phyloP scores from a whole-genome alignment of 2,329 filamentous ascomycete genomes.

The Fusarium temperatum region DNA sequence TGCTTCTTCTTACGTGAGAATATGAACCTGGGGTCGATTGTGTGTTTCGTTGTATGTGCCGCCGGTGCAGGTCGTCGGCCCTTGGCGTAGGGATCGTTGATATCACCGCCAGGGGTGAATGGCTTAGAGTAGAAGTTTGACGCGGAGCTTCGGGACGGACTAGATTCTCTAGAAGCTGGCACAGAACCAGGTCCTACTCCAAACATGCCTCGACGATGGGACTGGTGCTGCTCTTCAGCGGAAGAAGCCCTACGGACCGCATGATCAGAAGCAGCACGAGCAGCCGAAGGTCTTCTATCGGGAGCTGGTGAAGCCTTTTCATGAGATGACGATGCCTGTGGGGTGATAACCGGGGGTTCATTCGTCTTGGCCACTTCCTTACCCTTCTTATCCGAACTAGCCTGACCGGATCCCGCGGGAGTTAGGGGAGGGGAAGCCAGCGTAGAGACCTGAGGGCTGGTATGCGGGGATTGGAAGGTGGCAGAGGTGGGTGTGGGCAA shows the following conservation, averaged over 20 bases:
- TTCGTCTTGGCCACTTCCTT: conserved; percentile 51
- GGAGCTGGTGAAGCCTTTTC: conserved; percentile 57
- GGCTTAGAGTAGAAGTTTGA: conserved; percentile 75
- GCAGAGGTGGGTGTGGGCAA: conserved; percentile 73
- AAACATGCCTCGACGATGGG: conserved; percentile 66
- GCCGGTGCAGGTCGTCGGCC: conserved; percentile 77
- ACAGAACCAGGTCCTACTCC: conserved; percentile 61
- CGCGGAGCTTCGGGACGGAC: conserved; percentile 70
- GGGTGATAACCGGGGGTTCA: conserved; percentile 66
- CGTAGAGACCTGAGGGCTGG: conserved; percentile 73
- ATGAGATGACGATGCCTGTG: conserved; percentile 70
- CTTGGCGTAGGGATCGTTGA: conserved; percentile 88
- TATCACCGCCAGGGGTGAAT: conserved; percentile 80
- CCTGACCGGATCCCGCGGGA: conserved; percentile 75
- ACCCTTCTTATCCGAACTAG: conserved; percentile 44
- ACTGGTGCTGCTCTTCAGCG: conserved; percentile 49
- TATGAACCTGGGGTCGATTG: conserved; percentile 82
- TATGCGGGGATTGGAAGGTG: conserved; percentile 70
- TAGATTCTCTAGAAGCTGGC: conserved; percentile 68
- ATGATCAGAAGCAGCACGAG: conserved; percentile 56
- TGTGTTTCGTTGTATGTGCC: conserved; percentile 67
- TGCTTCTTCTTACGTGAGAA: conserved; percentile 81
- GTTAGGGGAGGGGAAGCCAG: conserved; percentile 91
- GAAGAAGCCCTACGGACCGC: conserved; percentile 54
- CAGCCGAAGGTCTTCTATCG: conserved; percentile 51